Evolutionary conservation across 768 basidiomycete genomes (phyloP).

Genomic region (Mycena metata): DNA sequence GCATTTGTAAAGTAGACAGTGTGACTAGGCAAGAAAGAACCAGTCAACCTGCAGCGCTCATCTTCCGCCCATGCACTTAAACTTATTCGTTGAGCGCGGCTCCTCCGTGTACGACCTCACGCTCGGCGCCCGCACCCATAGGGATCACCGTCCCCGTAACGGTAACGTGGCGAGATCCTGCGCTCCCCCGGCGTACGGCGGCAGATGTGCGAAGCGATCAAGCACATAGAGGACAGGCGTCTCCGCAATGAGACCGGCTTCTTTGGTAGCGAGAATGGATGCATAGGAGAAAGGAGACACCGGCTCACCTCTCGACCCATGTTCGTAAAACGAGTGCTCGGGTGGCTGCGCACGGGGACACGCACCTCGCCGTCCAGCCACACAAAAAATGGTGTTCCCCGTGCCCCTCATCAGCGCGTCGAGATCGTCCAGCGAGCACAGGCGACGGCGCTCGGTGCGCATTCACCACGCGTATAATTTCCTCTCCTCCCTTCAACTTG

Average conservation of each 20-base stretch:
- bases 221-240: constrained; percentile 29
- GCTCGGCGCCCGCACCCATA: constrained; percentile 20
- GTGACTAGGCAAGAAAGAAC: too few species aligned
- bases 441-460: constrained; percentile 3
- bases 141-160: constrained; percentile 18
- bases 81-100: constrained; percentile 27
- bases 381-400: constrained; percentile 19
- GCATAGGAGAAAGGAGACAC: neutral
- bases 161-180: constrained; percentile 22
- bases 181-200: neutral
- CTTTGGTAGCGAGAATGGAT: constrained; percentile 18
- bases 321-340: constrained; percentile 32
- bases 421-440: constrained; percentile 17
- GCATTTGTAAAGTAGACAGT: too few species aligned
- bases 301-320: constrained; percentile 32
- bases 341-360: constrained; percentile 31
- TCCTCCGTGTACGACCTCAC: constrained; percentile 18
- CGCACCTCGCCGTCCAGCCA: constrained; percentile 36
- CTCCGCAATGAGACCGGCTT: constrained; percentile 20
- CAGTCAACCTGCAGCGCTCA: too few species aligned
- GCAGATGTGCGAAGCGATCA: constrained; percentile 25
- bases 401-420: constrained; percentile 4
- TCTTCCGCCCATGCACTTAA: neutral
- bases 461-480: too few species aligned
- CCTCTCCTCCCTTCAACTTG: too few species aligned